Evolutionary conservation across 228 moss, liverwort and hornwort species (phyloP).

Genomic region (Sphagnum magellanicum): DNA sequence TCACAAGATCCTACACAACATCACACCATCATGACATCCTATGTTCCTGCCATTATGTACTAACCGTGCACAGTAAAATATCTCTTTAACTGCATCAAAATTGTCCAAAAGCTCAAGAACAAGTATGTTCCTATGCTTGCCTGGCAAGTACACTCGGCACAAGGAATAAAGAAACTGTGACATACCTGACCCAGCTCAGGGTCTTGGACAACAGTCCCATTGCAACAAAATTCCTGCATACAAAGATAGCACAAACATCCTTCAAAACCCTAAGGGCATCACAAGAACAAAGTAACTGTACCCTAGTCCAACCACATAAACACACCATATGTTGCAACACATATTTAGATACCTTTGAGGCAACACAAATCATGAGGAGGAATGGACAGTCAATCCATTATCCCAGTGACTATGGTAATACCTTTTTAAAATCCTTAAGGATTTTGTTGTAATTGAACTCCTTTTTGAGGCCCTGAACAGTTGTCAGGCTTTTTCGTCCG

Average conservation of each 20-base stretch:
- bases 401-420: neutral
- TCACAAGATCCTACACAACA: neutral
- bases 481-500: slow-evolving; percentile 90
- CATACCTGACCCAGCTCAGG: slow-evolving; percentile 72
- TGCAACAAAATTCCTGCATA: slow-evolving; percentile 74
- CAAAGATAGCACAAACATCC: neutral
- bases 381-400: no score
- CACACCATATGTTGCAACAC: no score
- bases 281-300: no score
- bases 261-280: no score
- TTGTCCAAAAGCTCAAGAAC: neutral
- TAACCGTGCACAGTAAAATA: no score
- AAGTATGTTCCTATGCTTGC: neutral
- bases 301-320: no score
- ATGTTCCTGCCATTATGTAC: neutral
- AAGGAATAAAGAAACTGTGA: neutral
- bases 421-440: slow-evolving; percentile 84
- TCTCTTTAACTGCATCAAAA: no score
- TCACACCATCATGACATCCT: neutral
- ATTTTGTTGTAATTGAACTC: slow-evolving; percentile 92
- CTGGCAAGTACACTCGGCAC: neutral
- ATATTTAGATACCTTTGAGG: no score
- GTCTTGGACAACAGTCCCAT: slow-evolving; percentile 87
- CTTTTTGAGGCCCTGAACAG: slow-evolving; percentile 88
- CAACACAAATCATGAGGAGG: no score